Base-by-base conservation (phyloP, 495 filamentous ascomycete species). In the Parachaetomium inaequale region DNA sequence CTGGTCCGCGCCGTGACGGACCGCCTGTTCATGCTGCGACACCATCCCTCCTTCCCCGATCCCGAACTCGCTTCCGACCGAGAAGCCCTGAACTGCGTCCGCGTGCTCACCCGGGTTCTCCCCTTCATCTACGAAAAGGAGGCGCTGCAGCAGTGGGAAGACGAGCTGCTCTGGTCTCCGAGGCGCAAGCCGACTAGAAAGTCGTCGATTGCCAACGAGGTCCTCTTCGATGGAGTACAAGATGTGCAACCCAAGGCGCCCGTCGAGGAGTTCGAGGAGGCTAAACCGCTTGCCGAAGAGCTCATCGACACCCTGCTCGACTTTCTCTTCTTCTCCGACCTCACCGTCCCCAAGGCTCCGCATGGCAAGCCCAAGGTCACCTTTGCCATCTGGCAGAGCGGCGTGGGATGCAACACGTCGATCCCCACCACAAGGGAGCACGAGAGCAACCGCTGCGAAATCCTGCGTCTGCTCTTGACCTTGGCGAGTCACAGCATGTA, bases 361-460 rank as follows among this genome's bases (percentile, higher is more conserved):
- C 82, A 87, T 47, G 86, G 85, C 40, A 90, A 89, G 70, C 81
- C 81, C 65, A 96, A 96, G 72, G 88, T 96, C 42, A 89, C 89
- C 15, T 96, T 91, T 76, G 87, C 92, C 38, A 98, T 99, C 67
- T 99, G 94, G 94, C 92, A 97, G 74, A 97, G 89, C 67, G 94
- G 94, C 26, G 93, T 99, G 50, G 94, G 94, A 2, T 98, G 93
- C 76, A 96, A 96, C 72, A 90, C 89, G 7, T 82, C 91, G 2
- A 87, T 96, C 72, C 88, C 88, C 19, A 91, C 93, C 21, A 96
- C 83, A 42, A 96, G 90, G 74, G 90, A 96, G 62, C 85, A 89
- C 51, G 94, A 99, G 76, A 92, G 82, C 73, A 96, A 96, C 72
- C 85, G 94, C 31, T 90, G 88, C 66, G 94, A 99, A 72, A 87